Conservation (phyloP, 2,329 filamentous ascomycete genomes). For the Sporothrix sp. region DNA sequence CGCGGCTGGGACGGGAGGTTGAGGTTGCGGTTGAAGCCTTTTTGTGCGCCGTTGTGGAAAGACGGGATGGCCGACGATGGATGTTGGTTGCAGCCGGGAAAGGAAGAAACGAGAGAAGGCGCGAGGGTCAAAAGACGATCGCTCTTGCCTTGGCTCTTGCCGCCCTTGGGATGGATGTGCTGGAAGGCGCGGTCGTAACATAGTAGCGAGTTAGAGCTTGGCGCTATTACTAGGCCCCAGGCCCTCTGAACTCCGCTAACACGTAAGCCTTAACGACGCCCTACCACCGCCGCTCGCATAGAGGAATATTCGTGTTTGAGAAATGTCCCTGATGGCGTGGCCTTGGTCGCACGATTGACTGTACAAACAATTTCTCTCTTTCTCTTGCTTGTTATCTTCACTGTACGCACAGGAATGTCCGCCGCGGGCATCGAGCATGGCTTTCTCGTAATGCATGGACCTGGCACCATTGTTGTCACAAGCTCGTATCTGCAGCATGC, state of each 20-base stretch:
- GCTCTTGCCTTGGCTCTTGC: background rate
- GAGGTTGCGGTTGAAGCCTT: background rate
- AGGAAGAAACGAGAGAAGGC: background rate
- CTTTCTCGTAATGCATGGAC: background rate
- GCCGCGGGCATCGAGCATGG: too few species aligned
- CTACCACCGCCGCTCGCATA: background rate
- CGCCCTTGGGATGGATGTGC: background rate
- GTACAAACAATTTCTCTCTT: background rate
- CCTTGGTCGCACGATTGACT: too few species aligned
- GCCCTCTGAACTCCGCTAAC: too few species aligned
- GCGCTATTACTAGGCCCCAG: background rate
- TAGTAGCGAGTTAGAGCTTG: background rate
- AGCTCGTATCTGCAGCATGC: slow-evolving; percentile 7
- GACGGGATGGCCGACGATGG: too few species aligned
- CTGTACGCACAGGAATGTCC: too few species aligned
- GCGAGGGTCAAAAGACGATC: background rate
- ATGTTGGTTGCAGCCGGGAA: background rate
- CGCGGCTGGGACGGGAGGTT: background rate
- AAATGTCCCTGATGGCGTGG: too few species aligned
- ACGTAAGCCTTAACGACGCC: slow-evolving; percentile 6
- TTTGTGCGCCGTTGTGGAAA: background rate
- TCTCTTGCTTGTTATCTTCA: too few species aligned
- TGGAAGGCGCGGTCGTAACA: slow-evolving; percentile 1
- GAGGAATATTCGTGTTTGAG: background rate
- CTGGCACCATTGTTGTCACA: background rate